Conservation (phyloP, 495 filamentous ascomycete genomes). For the Massariosphaeria phaeospora region DNA sequence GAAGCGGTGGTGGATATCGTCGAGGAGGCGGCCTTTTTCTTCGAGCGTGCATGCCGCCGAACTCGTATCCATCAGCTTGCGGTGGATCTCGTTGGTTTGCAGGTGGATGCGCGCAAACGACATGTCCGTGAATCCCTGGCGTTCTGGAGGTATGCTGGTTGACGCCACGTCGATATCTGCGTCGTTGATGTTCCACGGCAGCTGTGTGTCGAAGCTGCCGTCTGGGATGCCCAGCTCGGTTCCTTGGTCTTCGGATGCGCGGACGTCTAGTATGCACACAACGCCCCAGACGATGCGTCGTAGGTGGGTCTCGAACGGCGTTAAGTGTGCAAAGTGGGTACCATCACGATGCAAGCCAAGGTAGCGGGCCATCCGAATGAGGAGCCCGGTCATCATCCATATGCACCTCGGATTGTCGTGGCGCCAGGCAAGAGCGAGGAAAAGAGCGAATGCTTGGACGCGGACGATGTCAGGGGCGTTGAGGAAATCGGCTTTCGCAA, state of each 20-base stretch:
- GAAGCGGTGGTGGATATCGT: slow-evolving; percentile 43
- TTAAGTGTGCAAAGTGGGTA: slow-evolving; percentile 15
- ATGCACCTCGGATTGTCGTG: slow-evolving; percentile 49
- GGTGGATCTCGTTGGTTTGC: slow-evolving; percentile 48
- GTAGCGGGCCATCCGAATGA: slow-evolving; percentile 27
- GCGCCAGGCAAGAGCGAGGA: slow-evolving; percentile 46
- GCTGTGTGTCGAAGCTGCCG: slow-evolving; percentile 44
- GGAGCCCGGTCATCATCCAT: slow-evolving; percentile 49
- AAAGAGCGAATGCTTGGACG: slow-evolving; percentile 49
- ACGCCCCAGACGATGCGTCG: slow-evolving; percentile 27
- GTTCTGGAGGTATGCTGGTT: slow-evolving; percentile 37
- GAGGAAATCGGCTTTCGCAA: slow-evolving; percentile 54
- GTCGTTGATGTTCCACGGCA: slow-evolving; percentile 33
- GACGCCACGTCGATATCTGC: slow-evolving; percentile 21
- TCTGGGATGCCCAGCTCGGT: slow-evolving; percentile 42
- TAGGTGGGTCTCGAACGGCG: slow-evolving; percentile 26
- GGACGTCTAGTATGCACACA: slow-evolving; percentile 22
- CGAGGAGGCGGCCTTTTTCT: slow-evolving; percentile 45
- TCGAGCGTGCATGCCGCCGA: slow-evolving; percentile 39
- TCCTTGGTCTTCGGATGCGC: slow-evolving; percentile 42
- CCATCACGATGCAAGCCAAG: slow-evolving; percentile 32
- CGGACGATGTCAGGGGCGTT: slow-evolving; percentile 37
- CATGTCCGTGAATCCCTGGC: slow-evolving; percentile 47
- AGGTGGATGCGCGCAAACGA: slow-evolving; percentile 35
- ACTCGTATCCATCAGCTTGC: slow-evolving; percentile 40